phyloP scores from a whole-genome alignment of 2,329 filamentous ascomycete species.

The Diaporthe sp. region DNA sequence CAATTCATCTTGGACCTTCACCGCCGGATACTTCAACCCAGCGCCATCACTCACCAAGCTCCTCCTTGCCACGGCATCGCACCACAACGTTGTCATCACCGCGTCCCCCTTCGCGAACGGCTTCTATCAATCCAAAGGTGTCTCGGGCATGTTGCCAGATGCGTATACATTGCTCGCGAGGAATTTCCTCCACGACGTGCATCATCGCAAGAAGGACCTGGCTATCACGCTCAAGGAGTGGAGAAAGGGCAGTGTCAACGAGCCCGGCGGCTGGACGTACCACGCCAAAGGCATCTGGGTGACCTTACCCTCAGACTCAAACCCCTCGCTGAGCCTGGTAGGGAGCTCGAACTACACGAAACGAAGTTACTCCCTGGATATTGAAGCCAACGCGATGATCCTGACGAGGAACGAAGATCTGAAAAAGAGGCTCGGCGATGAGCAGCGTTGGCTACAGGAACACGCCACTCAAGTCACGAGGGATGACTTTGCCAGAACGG shows the following conservation, averaged over 20 bases:
- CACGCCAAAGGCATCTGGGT: constrained; percentile 98
- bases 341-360: constrained; percentile 98
- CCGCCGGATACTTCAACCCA: constrained; percentile 98
- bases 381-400: constrained; percentile 90
- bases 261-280: constrained; percentile 93
- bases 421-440: constrained; percentile 80
- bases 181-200: constrained; percentile 78
- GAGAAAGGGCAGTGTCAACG: constrained; percentile 83
- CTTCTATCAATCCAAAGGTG: constrained; percentile 89
- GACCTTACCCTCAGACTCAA: constrained; percentile 74
- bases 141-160: constrained; percentile 90
- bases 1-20: constrained; percentile 91
- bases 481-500: constrained; percentile 84
- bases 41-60: constrained; percentile 85
- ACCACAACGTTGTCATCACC: constrained; percentile 86
- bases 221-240: constrained; percentile 87
- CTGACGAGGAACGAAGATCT: constrained; percentile 83
- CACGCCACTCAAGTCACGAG: constrained; percentile 77
- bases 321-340: constrained; percentile 84
- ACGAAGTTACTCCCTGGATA: constrained; percentile 89
- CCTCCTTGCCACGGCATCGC: constrained; percentile 79
- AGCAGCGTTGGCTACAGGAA: constrained; percentile 84
- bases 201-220: constrained; percentile 60
- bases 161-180: constrained; percentile 92
- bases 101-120: constrained; percentile 95